Evolutionary conservation across 2,329 filamentous ascomycete species (phyloP), one percentile per base, ranked within the genome.

Genomic region (Dactylellina leptospora): DNA sequence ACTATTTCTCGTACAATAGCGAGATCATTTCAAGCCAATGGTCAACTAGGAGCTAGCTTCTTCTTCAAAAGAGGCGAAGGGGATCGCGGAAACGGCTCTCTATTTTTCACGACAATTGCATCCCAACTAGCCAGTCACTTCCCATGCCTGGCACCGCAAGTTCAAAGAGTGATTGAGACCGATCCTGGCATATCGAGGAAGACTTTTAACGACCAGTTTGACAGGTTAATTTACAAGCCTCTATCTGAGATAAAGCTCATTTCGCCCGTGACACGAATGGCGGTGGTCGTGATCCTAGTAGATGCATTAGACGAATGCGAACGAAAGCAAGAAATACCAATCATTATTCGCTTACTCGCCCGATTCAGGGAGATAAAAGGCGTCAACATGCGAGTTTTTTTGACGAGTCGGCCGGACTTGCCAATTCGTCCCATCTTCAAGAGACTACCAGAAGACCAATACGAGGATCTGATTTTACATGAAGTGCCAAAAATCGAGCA

Each of bases 301-400:
- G 78, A 79, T 70, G 77, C 78, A 3, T 66, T 79, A 20, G 77
- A 79, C 64, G 77, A 79, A 55, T 79, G 77, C 50, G 76, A 76
- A 1, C 22, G 30, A 8, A 70, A 77, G 16, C 33, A 76, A 16
- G 74, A 77, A 38, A 58, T 73, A 13, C 13, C 33, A 23, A 9
- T 59, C 8, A 73, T 77, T 36, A 50, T 77, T 33, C 51, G 58
- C 20, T 54, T 77, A 3, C 45, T 76, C 9, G 36, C 51, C 6
- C 27, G 74, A 25, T 20, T 63, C 1, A 70, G 53, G 27, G 25
- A 56, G 30, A 30, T 74, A 18, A 36, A 58, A 10, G n/a, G 62
- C 9, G 47, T 77, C 9, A 40, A 59, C n/a, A 47, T 77, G 11
- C 54, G 66, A 10, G 27, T 77, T n/a, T 76, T 77, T 42, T 11